These are phyloP conservation scores for Breynia disticha DNA, from an alignment of 441 rosid species.

Conservation along the genomic window DNA sequence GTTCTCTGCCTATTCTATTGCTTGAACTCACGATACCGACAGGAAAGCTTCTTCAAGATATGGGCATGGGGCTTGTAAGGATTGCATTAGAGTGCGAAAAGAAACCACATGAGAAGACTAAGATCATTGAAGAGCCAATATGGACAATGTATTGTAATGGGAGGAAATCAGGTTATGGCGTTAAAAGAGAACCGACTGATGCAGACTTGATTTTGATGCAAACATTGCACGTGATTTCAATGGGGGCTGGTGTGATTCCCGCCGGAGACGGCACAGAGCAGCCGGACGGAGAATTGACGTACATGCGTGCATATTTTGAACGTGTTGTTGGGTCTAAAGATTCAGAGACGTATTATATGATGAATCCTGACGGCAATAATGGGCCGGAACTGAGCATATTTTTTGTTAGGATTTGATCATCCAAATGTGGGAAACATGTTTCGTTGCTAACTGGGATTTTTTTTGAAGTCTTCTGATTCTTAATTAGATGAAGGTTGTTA, in stretches of 20 bases:
- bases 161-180: slow-evolving; percentile 57
- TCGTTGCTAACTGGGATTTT: too few species aligned
- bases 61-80: slow-evolving; percentile 60
- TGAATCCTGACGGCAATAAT: slow-evolving; percentile 64
- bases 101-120: slow-evolving; percentile 50
- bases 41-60: slow-evolving; percentile 34
- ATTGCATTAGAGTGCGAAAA: slow-evolving; percentile 82
- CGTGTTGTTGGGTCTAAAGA: slow-evolving; percentile 68
- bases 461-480: too few species aligned
- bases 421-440: too few species aligned
- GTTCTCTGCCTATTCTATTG: slow-evolving; percentile 34
- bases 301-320: slow-evolving; percentile 66
- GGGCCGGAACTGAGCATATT: slow-evolving; percentile 85
- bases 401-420: slow-evolving; percentile 52
- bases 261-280: slow-evolving; percentile 55
- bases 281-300: slow-evolving; percentile 57
- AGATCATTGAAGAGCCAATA: slow-evolving; percentile 56
- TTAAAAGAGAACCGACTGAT: slow-evolving; percentile 54
- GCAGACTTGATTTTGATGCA: slow-evolving; percentile 76
- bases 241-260: slow-evolving; percentile 85
- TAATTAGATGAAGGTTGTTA: too few species aligned
- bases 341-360: slow-evolving; percentile 66
- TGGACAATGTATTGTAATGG: slow-evolving; percentile 91
- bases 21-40: slow-evolving; percentile 46
- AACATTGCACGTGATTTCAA: slow-evolving; percentile 52